Evolutionary conservation across 164 flowering plant genomes (phyloP).

Genomic region (Berberis vulgaris): DNA sequence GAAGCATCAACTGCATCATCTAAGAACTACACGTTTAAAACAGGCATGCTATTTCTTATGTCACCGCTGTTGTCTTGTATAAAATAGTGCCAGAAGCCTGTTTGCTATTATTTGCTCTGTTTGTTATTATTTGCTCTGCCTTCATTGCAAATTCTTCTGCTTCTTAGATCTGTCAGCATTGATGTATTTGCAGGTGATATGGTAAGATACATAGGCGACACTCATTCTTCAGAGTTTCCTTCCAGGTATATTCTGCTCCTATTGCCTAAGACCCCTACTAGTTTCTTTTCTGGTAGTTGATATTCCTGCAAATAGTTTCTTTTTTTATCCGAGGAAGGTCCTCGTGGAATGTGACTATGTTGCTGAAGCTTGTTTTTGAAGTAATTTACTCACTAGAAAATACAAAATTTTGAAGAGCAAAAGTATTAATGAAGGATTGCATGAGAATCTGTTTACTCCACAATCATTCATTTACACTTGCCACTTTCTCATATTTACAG

Average conservation of each 20-base stretch:
- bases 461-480: not conserved
- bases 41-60: slow-evolving; percentile 27
- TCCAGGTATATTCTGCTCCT: slow-evolving; percentile 1
- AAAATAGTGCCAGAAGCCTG: too few species aligned
- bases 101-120: not conserved
- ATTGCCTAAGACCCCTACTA: too few species aligned
- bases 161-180: slow-evolving; percentile 3
- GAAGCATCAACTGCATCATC: slow-evolving; percentile 79
- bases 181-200: slow-evolving; percentile 57
- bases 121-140: not conserved
- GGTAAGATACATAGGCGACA: slow-evolving; percentile 60
- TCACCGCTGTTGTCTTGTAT: not conserved
- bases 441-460: not conserved
- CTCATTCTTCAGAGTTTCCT: slow-evolving; percentile 30
- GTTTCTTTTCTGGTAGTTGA: too few species aligned
- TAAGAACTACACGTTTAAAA: slow-evolving; percentile 40
- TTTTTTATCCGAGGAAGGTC: too few species aligned
- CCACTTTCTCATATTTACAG: slow-evolving; percentile 17
- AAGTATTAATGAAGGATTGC: too few species aligned
- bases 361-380: too few species aligned
- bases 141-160: not conserved
- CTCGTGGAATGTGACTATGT: too few species aligned
- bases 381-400: too few species aligned
- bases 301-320: too few species aligned
- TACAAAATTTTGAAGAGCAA: too few species aligned